Evolutionary conservation across 2,329 filamentous ascomycete genomes (phyloP), one percentile per base, ranked within the genome.

Genomic region (Diaporthe amygdali): DNA sequence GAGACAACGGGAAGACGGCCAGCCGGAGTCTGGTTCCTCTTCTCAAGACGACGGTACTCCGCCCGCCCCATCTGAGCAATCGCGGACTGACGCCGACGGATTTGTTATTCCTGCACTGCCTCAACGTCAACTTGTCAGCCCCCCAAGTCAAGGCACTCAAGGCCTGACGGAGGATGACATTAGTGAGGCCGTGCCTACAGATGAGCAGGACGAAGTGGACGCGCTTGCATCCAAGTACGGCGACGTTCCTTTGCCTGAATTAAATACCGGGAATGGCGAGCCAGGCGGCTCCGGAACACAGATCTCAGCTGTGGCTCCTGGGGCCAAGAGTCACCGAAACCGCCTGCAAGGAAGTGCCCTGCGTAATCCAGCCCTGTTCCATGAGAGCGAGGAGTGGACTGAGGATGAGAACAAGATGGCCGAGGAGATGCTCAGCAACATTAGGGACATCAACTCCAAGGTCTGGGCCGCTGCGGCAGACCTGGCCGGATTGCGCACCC

Each of bases 391-490:
- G 0, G 85, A 86, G 80, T 91, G 59, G 86, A 89, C 91, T 70
- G 86, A 89, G 66, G 88, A 91, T 15, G 90, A 91, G 71, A 91
- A 90, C 88, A 86, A 88, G 68, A 82, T 84, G 30, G 88, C 90
- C 56, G 92, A 93, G 76, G 91, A 94, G 76, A 94, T 96, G 77
- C 88, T 90, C 15, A 89, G 91, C 72, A 89, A 93, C 68, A 89
- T 95, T 75, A 89, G 88, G 76, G 87, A 92, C 75, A 88, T 90
- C 0, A 82, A 88, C 61, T 88, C 87, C 5, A 81, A 85, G 15
- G 34, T 71, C 27, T 70, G 63, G 61, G 68, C 64, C 17, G 72
- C 72, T 39, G 78, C 64, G 3, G 54, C 64, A 7, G 32, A 66
- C 41, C 25, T 30, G 34, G 68, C 72, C 8, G 67, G 79, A 76